A percentile compares a stretch with the other conserved stretches of the same genome.
Conservation (phyloP, 257 asterid species). For the Verbascum thapsus region DNA sequence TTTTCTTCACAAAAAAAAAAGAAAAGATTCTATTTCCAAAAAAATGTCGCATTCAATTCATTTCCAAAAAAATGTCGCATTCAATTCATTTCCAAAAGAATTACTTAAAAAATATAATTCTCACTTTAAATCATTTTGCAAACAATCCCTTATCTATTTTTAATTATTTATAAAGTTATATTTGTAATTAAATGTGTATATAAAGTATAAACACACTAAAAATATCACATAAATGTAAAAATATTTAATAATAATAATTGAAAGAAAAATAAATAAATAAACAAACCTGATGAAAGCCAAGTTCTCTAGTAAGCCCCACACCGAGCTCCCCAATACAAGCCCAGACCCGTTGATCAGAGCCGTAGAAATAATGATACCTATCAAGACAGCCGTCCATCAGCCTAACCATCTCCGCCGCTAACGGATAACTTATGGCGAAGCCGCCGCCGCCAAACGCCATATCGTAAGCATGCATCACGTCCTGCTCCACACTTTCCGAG, state of each 20-base stretch:
- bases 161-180: too few relatives aligned
- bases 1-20: too few relatives aligned
- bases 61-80: too few relatives aligned
- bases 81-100: too few relatives aligned
- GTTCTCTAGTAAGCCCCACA: constrained; percentile 60
- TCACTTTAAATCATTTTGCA: too few relatives aligned
- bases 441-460: constrained; percentile 99
- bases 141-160: too few relatives aligned
- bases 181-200: too few relatives aligned
- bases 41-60: too few relatives aligned
- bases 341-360: constrained; percentile 90
- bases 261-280: not conserved
- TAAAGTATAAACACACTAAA: not conserved
- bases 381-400: constrained; percentile 75
- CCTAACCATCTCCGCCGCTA: constrained; percentile 59
- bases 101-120: too few relatives aligned
- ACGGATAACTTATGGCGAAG: constrained; percentile 70
- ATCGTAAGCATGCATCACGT: constrained; percentile 72
- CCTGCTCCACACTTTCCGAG: constrained; percentile 90
- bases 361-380: constrained; percentile 76
- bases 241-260: too few relatives aligned
- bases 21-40: too few relatives aligned
- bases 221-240: too few relatives aligned
- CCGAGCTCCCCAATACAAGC: constrained; percentile 89
- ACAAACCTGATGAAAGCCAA: constrained; percentile 90